A percentile compares a stretch with the other conserved stretches of the same genome.
Evolutionary conservation across 2,329 filamentous ascomycete genomes (phyloP).

Genomic region (Didymella arachidicola): DNA sequence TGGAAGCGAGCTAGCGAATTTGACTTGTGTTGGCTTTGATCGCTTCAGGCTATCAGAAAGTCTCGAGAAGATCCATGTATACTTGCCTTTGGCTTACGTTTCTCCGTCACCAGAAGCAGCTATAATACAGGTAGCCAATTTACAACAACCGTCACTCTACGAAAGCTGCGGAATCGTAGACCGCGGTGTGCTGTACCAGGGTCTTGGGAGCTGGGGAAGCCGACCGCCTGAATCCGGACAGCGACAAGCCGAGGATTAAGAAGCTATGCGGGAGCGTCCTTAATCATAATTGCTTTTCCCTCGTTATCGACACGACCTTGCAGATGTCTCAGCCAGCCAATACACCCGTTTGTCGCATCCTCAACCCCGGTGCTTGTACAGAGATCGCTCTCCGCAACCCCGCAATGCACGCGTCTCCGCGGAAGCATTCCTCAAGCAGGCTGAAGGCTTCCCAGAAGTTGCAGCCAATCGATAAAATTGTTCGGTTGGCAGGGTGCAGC

Average conservation of each 20-base stretch:
- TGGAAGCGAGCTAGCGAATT: too few species aligned
- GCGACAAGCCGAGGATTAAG: not conserved
- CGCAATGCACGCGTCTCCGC: constrained; percentile 12
- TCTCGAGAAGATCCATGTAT: too few species aligned
- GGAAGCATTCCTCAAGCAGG: constrained; percentile 3
- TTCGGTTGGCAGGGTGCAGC: constrained; percentile 5
- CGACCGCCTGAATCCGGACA: not conserved
- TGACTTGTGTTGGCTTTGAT: too few species aligned
- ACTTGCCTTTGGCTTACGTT: too few species aligned
- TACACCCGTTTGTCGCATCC: constrained; percentile 1
- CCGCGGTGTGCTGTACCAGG: too few species aligned
- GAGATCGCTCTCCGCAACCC: constrained; percentile 3
- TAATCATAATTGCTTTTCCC: not conserved
- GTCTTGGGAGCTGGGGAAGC: too few species aligned
- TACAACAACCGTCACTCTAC: too few species aligned
- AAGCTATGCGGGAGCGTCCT: constrained; percentile 5
- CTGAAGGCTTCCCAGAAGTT: constrained; percentile 1
- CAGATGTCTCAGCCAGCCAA: constrained; percentile 14
- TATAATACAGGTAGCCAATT: too few species aligned
- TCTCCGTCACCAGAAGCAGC: too few species aligned
- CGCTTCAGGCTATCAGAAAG: too few species aligned
- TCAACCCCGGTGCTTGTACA: constrained; percentile 2
- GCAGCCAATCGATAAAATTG: constrained; percentile 6
- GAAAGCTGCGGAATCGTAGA: too few species aligned
- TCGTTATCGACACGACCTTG: constrained; percentile 1